Evolutionary conservation across 176 grass and related monocot species (phyloP).

Genomic region (Melocanna baccifera): DNA sequence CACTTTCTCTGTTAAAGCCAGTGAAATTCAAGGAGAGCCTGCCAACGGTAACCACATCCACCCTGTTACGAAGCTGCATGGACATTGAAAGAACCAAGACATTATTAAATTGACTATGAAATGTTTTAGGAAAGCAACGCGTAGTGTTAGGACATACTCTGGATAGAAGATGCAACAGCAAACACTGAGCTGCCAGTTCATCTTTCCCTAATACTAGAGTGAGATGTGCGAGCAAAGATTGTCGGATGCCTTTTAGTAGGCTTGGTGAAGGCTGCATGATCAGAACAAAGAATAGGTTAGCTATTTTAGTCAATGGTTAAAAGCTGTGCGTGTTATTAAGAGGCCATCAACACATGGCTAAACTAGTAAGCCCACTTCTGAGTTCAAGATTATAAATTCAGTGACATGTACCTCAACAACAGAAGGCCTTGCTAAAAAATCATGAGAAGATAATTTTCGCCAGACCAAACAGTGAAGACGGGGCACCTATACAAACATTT

Average conservation of each 20-base stretch:
- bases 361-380: neutral
- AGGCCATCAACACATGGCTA: neutral
- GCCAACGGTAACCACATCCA: constrained; percentile 83
- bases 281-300: constrained; percentile 9
- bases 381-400: neutral
- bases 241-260: constrained; percentile 57
- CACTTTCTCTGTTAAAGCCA: constrained; percentile 78
- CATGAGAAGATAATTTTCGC: constrained; percentile 59
- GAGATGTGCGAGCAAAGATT: constrained; percentile 74
- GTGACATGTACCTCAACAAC: constrained; percentile 51
- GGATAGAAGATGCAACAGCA: constrained; percentile 92
- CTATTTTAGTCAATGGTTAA: neutral
- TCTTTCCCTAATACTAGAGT: constrained; percentile 66
- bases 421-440: constrained; percentile 58
- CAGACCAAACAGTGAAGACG: constrained; percentile 89
- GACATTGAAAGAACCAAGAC: neutral
- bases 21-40: constrained; percentile 84
- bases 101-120: constrained; percentile 11
- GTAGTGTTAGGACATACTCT: constrained; percentile 40
- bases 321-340: neutral
- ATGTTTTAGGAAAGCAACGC: neutral
- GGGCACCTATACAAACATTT: constrained; percentile 60
- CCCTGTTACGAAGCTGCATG: constrained; percentile 67
- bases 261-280: constrained; percentile 65
- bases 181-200: constrained; percentile 68